phyloP scores from a whole-genome alignment of 1,139 yeast genomes.

The Hyphopichia khmerensis region DNA sequence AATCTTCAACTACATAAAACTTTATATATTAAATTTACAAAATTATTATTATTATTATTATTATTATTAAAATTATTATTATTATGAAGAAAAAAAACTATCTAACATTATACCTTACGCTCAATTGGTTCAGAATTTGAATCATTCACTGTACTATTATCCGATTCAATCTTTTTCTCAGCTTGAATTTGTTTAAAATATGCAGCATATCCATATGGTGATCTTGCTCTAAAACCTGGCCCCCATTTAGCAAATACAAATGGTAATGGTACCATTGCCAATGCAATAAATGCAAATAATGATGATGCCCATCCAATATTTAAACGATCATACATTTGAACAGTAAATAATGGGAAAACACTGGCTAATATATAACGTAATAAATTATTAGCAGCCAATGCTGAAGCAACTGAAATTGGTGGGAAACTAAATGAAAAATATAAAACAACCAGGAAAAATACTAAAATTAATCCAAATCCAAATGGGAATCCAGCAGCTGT shows the following conservation, averaged over 20 bases:
- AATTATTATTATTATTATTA: too few species aligned
- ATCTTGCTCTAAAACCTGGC: constrained; percentile 48
- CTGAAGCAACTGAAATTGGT: constrained; percentile 70
- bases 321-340: constrained; percentile 42
- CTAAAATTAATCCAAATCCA: constrained; percentile 69
- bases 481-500: constrained; percentile 73
- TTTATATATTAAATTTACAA: too few species aligned
- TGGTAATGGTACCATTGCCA: constrained; percentile 36
- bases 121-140: constrained; percentile 2
- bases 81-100: neutral
- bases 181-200: constrained; percentile 29
- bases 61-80: neutral
- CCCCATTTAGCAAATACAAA: constrained; percentile 58
- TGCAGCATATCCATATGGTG: constrained; percentile 62
- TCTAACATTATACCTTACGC: neutral
- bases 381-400: constrained; percentile 77
- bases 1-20: neutral
- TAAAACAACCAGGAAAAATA: constrained; percentile 70
- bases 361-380: constrained; percentile 69
- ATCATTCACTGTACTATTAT: neutral
- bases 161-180: constrained; percentile 9
- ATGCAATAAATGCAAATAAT: constrained; percentile 34
- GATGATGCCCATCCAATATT: constrained; percentile 41
- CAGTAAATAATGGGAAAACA: constrained; percentile 45
- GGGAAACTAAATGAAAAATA: constrained; percentile 77